Base-by-base conservation (phyloP, 495 filamentous ascomycete genomes). In the Penicillium turbatum region DNA sequence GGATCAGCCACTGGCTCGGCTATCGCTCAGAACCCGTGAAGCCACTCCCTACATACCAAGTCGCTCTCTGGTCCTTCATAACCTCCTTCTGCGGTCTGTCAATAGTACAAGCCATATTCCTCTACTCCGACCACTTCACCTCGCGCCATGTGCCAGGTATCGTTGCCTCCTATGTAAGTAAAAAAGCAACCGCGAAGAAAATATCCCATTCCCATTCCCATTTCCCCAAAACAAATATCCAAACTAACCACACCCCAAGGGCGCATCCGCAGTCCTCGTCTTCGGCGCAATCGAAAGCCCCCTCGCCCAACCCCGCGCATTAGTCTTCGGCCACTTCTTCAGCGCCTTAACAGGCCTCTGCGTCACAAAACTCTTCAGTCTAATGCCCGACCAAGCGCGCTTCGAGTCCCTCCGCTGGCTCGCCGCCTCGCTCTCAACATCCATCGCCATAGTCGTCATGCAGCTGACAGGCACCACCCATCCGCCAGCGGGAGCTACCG, bases 401-500 rank as follows among this genome's bases (percentile, higher is more conserved):
- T 66, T 66, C 46, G 56, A 78, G 52, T 86, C 84, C 41, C 56
- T 88, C 15, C 74, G 79, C 32, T 92, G 85, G 86, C 67, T 92
- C 0, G 84, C 79, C 1, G 86, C 78, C 10, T 80, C 86, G 1
- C 66, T 93, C 0, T 73, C 84, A 5, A 86, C 84, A 19, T 86
- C 84, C 0, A 54, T 75, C 12, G 76, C 88, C 0, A 85, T 84
- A 7, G 75, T 83, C 0, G 59, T 83, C 16, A 95, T 95, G 90
- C 79, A 79, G 2, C 49, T 88, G 13, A 91, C 88, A 0, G 81
- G 82, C 6, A 92, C 88, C 0, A 77, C 89, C 0, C 86, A 95
- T 59, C 90, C 90, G 6, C 90, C 90, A 2, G 90, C 88, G 0
- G 90, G 90, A 11, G 90, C 90, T 1, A 92, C 88, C 3, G 90